phyloP scores from a whole-genome alignment of 208 protist species.

The Tritrichomonas musculus region DNA sequence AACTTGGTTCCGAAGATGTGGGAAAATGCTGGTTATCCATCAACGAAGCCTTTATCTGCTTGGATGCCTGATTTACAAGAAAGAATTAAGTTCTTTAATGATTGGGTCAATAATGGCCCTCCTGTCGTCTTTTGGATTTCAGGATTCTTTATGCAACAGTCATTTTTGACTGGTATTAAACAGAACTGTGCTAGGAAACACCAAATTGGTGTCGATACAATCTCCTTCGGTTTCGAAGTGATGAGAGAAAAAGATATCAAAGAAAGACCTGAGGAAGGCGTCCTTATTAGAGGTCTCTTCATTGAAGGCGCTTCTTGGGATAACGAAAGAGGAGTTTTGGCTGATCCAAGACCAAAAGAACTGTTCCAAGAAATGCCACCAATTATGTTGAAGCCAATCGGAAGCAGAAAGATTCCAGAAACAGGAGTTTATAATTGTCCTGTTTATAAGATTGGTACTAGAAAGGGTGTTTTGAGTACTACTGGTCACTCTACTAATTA shows the following conservation, averaged over 20 bases:
- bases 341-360: constrained; percentile 53
- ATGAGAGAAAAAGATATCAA: constrained; percentile 59
- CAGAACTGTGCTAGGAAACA: constrained; percentile 60
- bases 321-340: constrained; percentile 36
- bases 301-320: constrained; percentile 71
- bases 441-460: constrained; percentile 56
- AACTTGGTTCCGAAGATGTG: constrained; percentile 87
- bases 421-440: constrained; percentile 57
- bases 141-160: constrained; percentile 78
- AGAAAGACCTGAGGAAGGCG: constrained; percentile 66
- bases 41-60: constrained; percentile 84
- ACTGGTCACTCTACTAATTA: constrained; percentile 97
- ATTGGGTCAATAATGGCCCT: constrained; percentile 54
- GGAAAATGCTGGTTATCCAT: constrained; percentile 76
- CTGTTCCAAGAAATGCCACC: constrained; percentile 52
- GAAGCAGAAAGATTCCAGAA: constrained; percentile 23
- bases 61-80: constrained; percentile 87
- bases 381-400: constrained; percentile 50
- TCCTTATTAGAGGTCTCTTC: constrained; percentile 85
- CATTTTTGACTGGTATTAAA: constrained; percentile 90
- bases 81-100: constrained; percentile 74
- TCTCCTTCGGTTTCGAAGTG: constrained; percentile 53
- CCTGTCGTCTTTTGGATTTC: constrained; percentile 60
- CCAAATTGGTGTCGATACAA: constrained; percentile 56
- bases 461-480: constrained; percentile 70